Evolutionary conservation across 176 grass and related monocot species (phyloP).

Genomic region (Oryza australiensis): DNA sequence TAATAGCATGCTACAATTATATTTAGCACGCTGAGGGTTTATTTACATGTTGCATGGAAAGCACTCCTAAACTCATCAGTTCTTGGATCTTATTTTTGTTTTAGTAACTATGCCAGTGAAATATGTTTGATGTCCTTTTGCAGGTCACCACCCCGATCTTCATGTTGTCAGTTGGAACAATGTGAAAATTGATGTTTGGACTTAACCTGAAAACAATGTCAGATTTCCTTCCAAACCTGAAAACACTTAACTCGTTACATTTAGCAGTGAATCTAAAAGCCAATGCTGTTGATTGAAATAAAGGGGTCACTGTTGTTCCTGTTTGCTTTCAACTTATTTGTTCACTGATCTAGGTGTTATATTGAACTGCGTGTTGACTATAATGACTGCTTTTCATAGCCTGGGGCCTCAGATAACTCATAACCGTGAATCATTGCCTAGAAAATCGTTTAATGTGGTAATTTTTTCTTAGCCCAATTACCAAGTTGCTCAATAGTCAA

Average conservation of each 20-base stretch:
- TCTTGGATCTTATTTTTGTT: background rate
- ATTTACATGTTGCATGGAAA: background rate
- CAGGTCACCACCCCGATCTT: slow-evolving; percentile 99
- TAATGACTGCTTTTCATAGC: background rate
- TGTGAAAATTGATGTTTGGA: slow-evolving; percentile 93
- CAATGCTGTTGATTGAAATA: background rate
- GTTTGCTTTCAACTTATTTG: background rate
- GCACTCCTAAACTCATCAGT: background rate
- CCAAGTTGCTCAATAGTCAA: too few relatives aligned
- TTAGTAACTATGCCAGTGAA: background rate
- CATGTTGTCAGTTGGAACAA: slow-evolving; percentile 96
- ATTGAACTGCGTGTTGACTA: background rate
- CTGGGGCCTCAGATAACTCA: background rate
- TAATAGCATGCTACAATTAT: slow-evolving; percentile 11
- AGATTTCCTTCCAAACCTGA: slow-evolving; percentile 13
- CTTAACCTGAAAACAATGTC: too few relatives aligned
- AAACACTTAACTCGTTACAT: background rate
- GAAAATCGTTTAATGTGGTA: background rate
- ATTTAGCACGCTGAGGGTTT: slow-evolving; percentile 4
- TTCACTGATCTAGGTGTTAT: background rate
- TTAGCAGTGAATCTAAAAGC: background rate
- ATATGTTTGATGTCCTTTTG: slow-evolving; percentile 35
- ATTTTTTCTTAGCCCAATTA: background rate
- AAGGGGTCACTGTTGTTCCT: background rate
- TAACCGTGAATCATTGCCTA: background rate